Evolutionary conservation across 2,329 filamentous ascomycete genomes (phyloP), one percentile per base, ranked within the genome.

Genomic region (Epichloe gansuensis): DNA sequence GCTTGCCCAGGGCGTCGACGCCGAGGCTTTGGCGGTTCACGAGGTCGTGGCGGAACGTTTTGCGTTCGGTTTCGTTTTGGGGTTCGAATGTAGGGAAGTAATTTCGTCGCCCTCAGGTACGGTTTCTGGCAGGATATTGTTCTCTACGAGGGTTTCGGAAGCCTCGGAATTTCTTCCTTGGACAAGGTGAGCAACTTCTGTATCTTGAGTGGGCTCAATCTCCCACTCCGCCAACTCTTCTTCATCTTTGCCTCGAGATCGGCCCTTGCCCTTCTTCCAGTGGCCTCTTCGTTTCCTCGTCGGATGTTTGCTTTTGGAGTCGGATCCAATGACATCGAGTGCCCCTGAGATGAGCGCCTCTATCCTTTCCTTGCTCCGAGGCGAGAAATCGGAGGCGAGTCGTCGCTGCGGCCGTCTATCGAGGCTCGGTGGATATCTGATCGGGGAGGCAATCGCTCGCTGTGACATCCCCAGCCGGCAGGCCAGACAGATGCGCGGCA

Each of bases 401-500:
- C 54, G 57, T 46, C 62, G 59, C 44, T 50, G 54, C 35, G 53
- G 17, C 38, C 34, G 13, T 55, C 50, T 52, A 39, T 21, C 50
- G 49, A 44, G 50, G 45, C 28, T 54, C 7, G 48, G 31, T 54
- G 57, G 31, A 57, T 31, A 38, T 34, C 28, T 5, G 52, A 53
- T 51, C 34, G 8, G 38, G 4, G 51, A 46, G 3, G 50, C 45
- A 8, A 55, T 48, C 38, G 54, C 58, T 57, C 59, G 60, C 46
- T 58, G 61, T 3, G 57, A 51, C 17, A 70, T 52, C 52, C 64
- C 60, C 23, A 60, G 57, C 44, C 65, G 64, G 55, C 69, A 71
- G 60, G 60, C 60, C 46, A 63, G 58, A 55, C 67, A 69, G 37
- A 69, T 59, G 39, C 62, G 65, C 62, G 66, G 62, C 55, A 63